Conservation (phyloP, 148 eudicot species). For the Polygonum aviculare region DNA sequence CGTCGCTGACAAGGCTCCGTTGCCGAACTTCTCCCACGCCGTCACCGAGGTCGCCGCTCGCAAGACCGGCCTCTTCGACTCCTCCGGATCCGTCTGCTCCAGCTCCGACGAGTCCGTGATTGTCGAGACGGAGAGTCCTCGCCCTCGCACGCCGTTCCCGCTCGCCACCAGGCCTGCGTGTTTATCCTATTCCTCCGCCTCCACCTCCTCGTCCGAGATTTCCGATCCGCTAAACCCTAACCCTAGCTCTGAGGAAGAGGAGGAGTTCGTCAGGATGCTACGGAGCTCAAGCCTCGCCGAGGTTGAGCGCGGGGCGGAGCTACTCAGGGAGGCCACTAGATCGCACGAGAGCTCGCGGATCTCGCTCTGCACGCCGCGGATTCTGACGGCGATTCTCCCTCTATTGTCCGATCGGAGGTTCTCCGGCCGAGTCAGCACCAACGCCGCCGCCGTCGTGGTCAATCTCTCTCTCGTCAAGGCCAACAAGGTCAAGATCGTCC, state of each 20-base stretch:
- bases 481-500: conserved; percentile 64
- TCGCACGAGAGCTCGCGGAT: conserved; percentile 42
- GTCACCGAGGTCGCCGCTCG: conserved; percentile 51
- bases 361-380: conserved; percentile 41
- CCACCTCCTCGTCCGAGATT: conserved; percentile 49
- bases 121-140: conserved; percentile 19
- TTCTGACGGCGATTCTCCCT: conserved; percentile 2
- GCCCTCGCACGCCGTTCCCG: conserved; percentile 43
- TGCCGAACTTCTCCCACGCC: conserved; percentile 35
- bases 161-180: conserved; percentile 68
- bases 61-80: conserved; percentile 32
- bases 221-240: conserved; percentile 21
- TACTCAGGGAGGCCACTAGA: conserved; percentile 45
- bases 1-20: conserved; percentile 39
- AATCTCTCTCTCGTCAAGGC: conserved; percentile 63
- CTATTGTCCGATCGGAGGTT: background rate
- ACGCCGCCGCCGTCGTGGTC: conserved; percentile 71
- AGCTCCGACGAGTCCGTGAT: conserved; percentile 89
- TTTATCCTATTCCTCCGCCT: conserved; percentile 33
- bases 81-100: conserved; percentile 19
- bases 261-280: conserved; percentile 32
- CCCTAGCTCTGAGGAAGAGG: conserved; percentile 31
- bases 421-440: conserved; percentile 29
- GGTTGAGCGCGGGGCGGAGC: conserved; percentile 41
- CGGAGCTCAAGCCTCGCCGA: conserved; percentile 45